A percentile compares a stretch with the other conserved stretches of the same genome.
phyloP scores from a whole-genome alignment of 1,284 basidiomycete genomes.

The Fomes fomentarius region DNA sequence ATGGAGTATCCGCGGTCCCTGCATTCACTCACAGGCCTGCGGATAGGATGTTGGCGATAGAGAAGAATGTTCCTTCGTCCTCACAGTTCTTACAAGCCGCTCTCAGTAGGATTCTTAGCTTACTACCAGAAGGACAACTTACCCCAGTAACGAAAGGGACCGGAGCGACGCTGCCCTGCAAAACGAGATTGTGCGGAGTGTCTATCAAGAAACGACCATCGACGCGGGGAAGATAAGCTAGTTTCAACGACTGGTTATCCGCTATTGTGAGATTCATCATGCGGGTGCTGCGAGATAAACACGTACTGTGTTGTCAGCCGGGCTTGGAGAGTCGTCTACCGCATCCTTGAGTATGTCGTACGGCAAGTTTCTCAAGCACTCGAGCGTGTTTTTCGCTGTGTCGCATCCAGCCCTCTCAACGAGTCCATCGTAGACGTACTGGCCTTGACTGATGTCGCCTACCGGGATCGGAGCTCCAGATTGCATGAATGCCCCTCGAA shows the following conservation, averaged over 20 bases:
- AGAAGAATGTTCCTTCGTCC: slow-evolving; percentile 38
- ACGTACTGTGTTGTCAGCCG: not conserved
- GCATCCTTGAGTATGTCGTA: slow-evolving; percentile 33
- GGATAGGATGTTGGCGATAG: slow-evolving; percentile 31
- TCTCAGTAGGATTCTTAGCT: not conserved
- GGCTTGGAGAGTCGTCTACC: slow-evolving; percentile 31
- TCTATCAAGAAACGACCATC: slow-evolving; percentile 40
- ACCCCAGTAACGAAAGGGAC: slow-evolving; percentile 36
- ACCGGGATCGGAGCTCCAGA: slow-evolving; percentile 35
- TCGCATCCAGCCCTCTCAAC: slow-evolving; percentile 34
- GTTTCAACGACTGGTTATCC: slow-evolving; percentile 20
- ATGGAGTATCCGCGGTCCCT: too few relatives aligned
- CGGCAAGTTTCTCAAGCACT: slow-evolving; percentile 41
- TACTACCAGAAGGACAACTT: not conserved
- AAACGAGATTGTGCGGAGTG: slow-evolving; percentile 29
- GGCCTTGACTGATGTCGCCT: slow-evolving; percentile 32
- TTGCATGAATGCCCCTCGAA: slow-evolving; percentile 35
- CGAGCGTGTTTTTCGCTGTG: slow-evolving; percentile 36
- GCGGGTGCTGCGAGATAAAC: not conserved
- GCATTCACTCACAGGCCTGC: too few relatives aligned
- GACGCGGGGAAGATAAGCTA: slow-evolving; percentile 38
- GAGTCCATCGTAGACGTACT: slow-evolving; percentile 34
- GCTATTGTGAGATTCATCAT: too few relatives aligned
- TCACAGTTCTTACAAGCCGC: slow-evolving; percentile 33
- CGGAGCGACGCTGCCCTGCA: slow-evolving; percentile 32